phyloP scores from a whole-genome alignment of 2,329 filamentous ascomycete species.

The Scolecobasidium constrictum region DNA sequence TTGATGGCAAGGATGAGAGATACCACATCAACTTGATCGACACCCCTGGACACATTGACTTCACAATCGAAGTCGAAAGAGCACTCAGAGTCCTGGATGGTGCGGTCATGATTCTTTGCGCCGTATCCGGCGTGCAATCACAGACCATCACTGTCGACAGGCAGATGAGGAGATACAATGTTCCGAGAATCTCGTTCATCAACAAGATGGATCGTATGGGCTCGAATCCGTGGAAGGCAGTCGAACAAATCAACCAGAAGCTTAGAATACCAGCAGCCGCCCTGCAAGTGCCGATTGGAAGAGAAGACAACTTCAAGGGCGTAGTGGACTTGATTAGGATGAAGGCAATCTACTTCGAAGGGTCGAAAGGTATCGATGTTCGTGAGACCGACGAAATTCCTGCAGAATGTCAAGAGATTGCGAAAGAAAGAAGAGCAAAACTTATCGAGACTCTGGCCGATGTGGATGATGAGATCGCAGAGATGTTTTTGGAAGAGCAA shows the following conservation, averaged over 20 bases:
- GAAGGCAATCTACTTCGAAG: slow-evolving; percentile 89
- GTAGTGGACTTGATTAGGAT: slow-evolving; percentile 88
- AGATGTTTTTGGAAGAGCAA: slow-evolving; percentile 82
- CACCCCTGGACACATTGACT: slow-evolving; percentile 96
- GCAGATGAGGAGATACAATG: slow-evolving; percentile 97
- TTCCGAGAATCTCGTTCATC: slow-evolving; percentile 89
- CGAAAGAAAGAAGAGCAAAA: slow-evolving; percentile 68
- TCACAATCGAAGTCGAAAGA: slow-evolving; percentile 96
- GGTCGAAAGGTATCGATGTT: slow-evolving; percentile 64
- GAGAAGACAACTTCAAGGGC: slow-evolving; percentile 83
- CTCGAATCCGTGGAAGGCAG: slow-evolving; percentile 92
- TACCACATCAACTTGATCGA: slow-evolving; percentile 99
- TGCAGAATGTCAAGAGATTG: slow-evolving; percentile 63
- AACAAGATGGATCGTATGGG: slow-evolving; percentile 99
- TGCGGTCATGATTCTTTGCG: slow-evolving; percentile 96
- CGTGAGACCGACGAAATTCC: slow-evolving; percentile 72
- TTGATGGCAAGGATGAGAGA: slow-evolving; percentile 70
- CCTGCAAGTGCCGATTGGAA: slow-evolving; percentile 86
- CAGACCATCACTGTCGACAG: slow-evolving; percentile 97
- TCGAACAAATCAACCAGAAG: slow-evolving; percentile 96
- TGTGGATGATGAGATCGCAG: slow-evolving; percentile 95
- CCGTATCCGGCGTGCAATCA: slow-evolving; percentile 91
- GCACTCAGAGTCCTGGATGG: slow-evolving; percentile 90
- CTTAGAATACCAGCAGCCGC: slow-evolving; percentile 87
- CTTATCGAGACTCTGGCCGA: slow-evolving; percentile 93